These are phyloP conservation scores for Fomitopsis schrenkii DNA, from an alignment of 1,284 basidiomycete genomes.

Conservation along the genomic window DNA sequence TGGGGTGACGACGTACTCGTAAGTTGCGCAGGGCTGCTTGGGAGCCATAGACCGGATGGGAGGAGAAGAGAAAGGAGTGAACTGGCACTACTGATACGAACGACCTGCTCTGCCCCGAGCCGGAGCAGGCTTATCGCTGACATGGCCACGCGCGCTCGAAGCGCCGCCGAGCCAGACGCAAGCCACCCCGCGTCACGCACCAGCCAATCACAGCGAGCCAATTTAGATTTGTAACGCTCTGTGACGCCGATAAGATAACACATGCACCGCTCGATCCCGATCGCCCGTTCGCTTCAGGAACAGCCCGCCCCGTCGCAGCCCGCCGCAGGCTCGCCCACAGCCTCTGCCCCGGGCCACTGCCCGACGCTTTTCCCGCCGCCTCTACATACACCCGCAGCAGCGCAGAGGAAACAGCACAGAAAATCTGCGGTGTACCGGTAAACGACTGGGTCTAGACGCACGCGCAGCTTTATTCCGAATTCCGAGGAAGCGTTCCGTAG, in stretches of 20 bases:
- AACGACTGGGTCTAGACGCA: background rate
- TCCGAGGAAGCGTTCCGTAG: background rate
- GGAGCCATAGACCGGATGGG: constrained; percentile 48
- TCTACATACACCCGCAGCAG: background rate
- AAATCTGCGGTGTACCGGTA: background rate
- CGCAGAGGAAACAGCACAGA: background rate
- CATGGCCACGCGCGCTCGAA: background rate
- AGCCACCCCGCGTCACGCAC: background rate
- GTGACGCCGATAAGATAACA: constrained; percentile 2
- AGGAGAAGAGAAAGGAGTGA: constrained; percentile 1
- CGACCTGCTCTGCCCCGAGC: background rate
- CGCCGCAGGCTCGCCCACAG: background rate
- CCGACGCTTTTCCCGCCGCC: background rate
- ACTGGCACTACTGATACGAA: constrained; percentile 1
- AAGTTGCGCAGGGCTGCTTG: constrained; percentile 63
- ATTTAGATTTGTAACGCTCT: background rate
- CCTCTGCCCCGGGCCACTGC: background rate
- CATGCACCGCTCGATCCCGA: background rate
- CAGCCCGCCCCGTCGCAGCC: background rate
- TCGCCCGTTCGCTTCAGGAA: background rate
- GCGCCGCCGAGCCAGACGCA: background rate
- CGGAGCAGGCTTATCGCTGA: constrained; percentile 6
- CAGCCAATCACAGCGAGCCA: background rate
- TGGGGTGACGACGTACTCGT: constrained; percentile 68
- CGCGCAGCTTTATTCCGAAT: background rate